These are phyloP conservation scores for Coniosporium apollinis DNA, from an alignment of 495 filamentous ascomycete species.

Conservation along the genomic window DNA sequence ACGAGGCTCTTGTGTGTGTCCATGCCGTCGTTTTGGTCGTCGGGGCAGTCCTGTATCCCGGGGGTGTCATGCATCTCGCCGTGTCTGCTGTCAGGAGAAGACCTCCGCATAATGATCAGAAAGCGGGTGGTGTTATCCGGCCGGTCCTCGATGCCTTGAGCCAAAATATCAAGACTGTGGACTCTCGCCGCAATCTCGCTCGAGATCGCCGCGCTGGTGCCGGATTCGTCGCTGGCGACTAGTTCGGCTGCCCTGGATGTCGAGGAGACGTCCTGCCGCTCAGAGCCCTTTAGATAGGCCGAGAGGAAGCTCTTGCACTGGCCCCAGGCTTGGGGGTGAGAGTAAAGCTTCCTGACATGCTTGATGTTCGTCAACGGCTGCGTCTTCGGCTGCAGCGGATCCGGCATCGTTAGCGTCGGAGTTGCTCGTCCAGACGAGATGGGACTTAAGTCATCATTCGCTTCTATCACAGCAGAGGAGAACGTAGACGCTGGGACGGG, in stretches of 20 bases:
- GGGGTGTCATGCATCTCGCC: slow-evolving; percentile 2
- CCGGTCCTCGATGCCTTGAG: slow-evolving; percentile 62
- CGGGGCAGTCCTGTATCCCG: neutral
- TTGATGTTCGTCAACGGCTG: slow-evolving; percentile 24
- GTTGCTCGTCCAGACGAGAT: slow-evolving; percentile 8
- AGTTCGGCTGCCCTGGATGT: slow-evolving; percentile 72
- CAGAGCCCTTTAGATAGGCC: slow-evolving; percentile 45
- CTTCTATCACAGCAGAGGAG: too few species aligned
- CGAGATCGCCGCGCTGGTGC: slow-evolving; percentile 59
- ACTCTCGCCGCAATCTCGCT: slow-evolving; percentile 52
- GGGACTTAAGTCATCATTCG: slow-evolving; percentile 11
- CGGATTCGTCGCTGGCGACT: slow-evolving; percentile 41
- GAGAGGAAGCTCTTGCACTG: slow-evolving; percentile 71
- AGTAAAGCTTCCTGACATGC: slow-evolving; percentile 45
- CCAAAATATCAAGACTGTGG: slow-evolving; percentile 50
- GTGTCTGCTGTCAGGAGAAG: too few species aligned
- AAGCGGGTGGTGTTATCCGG: slow-evolving; percentile 80
- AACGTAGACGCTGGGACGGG: too few species aligned
- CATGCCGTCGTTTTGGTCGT: slow-evolving; percentile 9
- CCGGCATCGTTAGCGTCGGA: slow-evolving; percentile 8
- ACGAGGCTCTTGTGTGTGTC: slow-evolving; percentile 47
- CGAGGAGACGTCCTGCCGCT: slow-evolving; percentile 70
- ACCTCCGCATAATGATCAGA: slow-evolving; percentile 48
- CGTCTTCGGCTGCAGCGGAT: slow-evolving; percentile 13
- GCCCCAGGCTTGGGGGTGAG: slow-evolving; percentile 86